Percentiles rank a stretch among this genome's conserved stretches.
Evolutionary conservation across 2,329 filamentous ascomycete genomes (phyloP).

Genomic region (Trichoderma sp.): DNA sequence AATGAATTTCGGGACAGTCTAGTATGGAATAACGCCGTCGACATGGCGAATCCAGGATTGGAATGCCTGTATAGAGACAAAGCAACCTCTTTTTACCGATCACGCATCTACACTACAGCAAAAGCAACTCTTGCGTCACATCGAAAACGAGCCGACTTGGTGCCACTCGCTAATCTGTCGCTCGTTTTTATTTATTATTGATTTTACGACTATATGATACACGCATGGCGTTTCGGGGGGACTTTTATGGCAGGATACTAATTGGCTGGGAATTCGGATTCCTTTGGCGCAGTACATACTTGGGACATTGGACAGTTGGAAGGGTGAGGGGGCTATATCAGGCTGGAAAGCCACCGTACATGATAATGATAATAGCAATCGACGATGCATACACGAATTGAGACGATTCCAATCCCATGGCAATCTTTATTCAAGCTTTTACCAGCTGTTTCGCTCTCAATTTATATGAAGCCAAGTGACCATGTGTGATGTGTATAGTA

Average conservation of each 20-base stretch:
- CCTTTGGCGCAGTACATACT: not conserved
- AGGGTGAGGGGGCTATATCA: not conserved
- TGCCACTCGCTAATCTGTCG: not conserved
- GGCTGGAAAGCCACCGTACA: not conserved
- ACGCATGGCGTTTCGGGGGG: slow-evolving; percentile 17
- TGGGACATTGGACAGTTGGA: not conserved
- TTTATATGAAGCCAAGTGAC: not conserved
- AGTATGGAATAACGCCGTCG: not conserved
- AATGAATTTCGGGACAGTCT: not conserved
- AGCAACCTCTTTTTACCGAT: not conserved
- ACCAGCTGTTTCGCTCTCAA: not conserved
- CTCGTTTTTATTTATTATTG: not conserved
- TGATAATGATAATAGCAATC: not conserved
- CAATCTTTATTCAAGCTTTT: not conserved
- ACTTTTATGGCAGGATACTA: not conserved
- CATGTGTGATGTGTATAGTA: not conserved
- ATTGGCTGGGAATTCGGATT: not conserved
- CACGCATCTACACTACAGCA: not conserved
- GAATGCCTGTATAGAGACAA: not conserved
- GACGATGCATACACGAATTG: not conserved
- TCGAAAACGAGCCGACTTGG: not conserved
- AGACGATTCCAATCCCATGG: not conserved
- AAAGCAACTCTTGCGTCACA: not conserved
- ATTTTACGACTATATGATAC: slow-evolving; percentile 15
- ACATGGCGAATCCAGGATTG: not conserved